Evolutionary conservation across 2,329 filamentous ascomycete species (phyloP), one percentile per base, ranked within the genome.

Genomic region (Xylariomycetidae sp.): DNA sequence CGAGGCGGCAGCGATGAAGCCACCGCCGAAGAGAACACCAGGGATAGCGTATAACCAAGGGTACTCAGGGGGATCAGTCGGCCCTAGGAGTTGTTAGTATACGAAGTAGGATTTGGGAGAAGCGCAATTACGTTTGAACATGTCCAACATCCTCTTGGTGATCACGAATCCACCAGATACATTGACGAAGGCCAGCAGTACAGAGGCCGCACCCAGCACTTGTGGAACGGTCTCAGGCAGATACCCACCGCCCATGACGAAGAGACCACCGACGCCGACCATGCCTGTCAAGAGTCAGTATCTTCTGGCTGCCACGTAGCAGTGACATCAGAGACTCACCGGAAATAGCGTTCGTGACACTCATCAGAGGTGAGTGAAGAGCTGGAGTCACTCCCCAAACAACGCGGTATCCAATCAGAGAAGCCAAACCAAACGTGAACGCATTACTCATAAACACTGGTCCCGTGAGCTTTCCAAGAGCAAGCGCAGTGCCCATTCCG

Each of bases 71-170:
- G 87, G 88, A 47, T 94, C 88, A 4, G 85, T 92, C 17, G 85
- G 82, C 10, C 79, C 75, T 73, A 34, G 9, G 38, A 23, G 22
- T 50, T 35, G 32, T 35, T 17, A 25, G 13, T 25, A 8, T 9
- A 6, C 24, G 7, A 10, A 10, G 6, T 4, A 8, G 17, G 2
- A 7, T 7, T 3, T 12, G 16, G 10, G n/a, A 19, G 15, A 16
- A 22, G 4, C 30, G 5, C 72, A n/a, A n/a, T 49, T 52, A 68
- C 84, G 74, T 54, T 83, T 84, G 56, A 90, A 90, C 85, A 90
- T 90, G 56, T 94, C 87, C 26, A 95, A 68, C 88, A 95, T 95
- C 42, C 88, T 74, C 63, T 93, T 93, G 3, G 87, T 93, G 39
- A 95, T 86, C 26, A 93, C 83, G 40, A 95, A 95, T 0, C 88